Evolutionary conservation across 1,284 basidiomycete genomes (phyloP).

Genomic region (Cutaneotrichosporon sp.): DNA sequence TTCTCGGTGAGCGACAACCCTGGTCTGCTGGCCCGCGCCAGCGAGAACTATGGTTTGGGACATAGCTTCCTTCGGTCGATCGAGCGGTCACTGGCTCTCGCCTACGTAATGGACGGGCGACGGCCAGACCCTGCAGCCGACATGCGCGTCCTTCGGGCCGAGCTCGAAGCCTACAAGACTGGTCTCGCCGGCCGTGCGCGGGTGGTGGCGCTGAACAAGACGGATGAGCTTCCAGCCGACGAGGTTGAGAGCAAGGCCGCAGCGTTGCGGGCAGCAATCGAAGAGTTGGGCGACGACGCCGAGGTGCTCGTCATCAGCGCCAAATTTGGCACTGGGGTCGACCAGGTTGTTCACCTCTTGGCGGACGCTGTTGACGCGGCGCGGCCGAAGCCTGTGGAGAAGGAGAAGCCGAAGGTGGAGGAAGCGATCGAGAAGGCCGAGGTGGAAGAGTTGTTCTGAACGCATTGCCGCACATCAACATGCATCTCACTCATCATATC

Average conservation of each 20-base stretch:
- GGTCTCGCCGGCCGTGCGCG: conserved; percentile 73
- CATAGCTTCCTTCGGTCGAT: conserved; percentile 92
- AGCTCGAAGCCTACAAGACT: conserved; percentile 79
- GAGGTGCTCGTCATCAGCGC: conserved; percentile 76
- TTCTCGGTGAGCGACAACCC: conserved; percentile 98
- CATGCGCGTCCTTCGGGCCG: conserved; percentile 67
- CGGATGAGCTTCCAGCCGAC: conserved; percentile 67
- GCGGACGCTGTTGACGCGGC: conserved; percentile 66
- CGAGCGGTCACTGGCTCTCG: conserved; percentile 84
- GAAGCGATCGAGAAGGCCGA: background rate
- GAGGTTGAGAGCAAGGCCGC: conserved; percentile 45
- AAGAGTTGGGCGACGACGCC: conserved; percentile 47
- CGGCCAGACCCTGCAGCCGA: conserved; percentile 70
- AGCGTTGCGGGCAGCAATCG: conserved; percentile 46
- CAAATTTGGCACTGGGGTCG: conserved; percentile 75
- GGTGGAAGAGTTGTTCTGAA: conserved; percentile 14
- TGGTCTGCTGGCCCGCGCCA: conserved; percentile 79
- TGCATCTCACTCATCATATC: background rate
- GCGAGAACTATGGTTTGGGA: conserved; percentile 86
- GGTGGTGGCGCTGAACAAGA: conserved; percentile 91
- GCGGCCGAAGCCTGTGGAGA: conserved; percentile 14
- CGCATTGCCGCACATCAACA: background rate
- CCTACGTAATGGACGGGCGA: conserved; percentile 88
- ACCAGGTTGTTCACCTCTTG: conserved; percentile 65
- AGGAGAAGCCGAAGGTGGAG: background rate